These are phyloP conservation scores for Ricinus communis DNA, from an alignment of 345 rosid species.

Conservation along the genomic window DNA sequence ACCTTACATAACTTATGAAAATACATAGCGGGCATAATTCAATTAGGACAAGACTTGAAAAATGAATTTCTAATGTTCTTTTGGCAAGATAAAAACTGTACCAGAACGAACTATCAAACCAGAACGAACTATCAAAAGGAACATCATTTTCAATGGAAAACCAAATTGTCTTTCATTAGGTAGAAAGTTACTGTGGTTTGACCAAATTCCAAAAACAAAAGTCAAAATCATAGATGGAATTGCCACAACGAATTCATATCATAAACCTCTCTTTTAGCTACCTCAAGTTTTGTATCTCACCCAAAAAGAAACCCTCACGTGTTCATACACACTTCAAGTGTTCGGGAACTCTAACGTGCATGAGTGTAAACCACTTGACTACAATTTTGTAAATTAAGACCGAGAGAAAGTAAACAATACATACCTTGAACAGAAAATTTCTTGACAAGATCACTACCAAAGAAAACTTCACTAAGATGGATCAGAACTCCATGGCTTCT, in stretches of 20 bases:
- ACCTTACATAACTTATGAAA: too few relatives aligned
- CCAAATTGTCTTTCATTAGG: too few relatives aligned
- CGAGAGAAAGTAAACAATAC: constrained; percentile 10
- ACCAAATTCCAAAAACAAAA: background rate
- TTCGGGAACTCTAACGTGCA: too few relatives aligned
- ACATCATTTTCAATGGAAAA: too few relatives aligned
- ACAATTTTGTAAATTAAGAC: too few relatives aligned
- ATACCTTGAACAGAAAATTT: constrained; percentile 32
- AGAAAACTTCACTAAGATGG: constrained; percentile 37
- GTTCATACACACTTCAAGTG: too few relatives aligned
- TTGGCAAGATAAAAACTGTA: background rate
- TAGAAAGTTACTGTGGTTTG: too few relatives aligned
- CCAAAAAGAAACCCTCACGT: too few relatives aligned
- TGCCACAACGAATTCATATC: background rate
- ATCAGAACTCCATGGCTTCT: too few relatives aligned
- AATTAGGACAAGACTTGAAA: background rate
- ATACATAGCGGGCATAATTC: too few relatives aligned
- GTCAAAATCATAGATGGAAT: background rate
- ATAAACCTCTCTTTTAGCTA: background rate
- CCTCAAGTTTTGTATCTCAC: too few relatives aligned
- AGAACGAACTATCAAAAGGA: background rate
- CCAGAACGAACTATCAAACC: background rate
- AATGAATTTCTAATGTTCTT: background rate
- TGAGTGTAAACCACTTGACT: too few relatives aligned
- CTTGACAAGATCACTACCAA: background rate